Percentiles rank a stretch among this genome's conserved stretches.
These are phyloP conservation scores for Aureobasidium zeae DNA, from an alignment of 2,329 filamentous ascomycete genomes.

Conservation along the genomic window DNA sequence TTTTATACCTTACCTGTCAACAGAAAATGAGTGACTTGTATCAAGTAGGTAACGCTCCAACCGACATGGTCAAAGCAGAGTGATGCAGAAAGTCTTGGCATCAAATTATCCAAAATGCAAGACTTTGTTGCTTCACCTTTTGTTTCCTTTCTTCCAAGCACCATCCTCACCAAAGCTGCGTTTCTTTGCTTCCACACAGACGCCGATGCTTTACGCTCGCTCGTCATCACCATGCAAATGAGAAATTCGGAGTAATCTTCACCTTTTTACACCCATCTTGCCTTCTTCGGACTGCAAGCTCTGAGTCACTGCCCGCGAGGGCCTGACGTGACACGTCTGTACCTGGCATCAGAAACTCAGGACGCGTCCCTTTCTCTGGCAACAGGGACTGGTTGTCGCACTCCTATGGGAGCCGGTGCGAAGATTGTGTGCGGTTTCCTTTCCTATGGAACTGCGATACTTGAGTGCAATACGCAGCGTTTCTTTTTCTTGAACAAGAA, in stretches of 20 bases:
- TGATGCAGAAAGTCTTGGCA: slow-evolving; percentile 11
- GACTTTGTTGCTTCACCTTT: slow-evolving; percentile 21
- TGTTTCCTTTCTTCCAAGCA: slow-evolving; percentile 49
- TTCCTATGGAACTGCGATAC: slow-evolving; percentile 55
- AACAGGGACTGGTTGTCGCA: slow-evolving; percentile 1
- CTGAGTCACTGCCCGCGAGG: slow-evolving; percentile 66
- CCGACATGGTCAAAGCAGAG: too few relatives aligned
- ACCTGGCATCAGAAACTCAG: slow-evolving; percentile 89
- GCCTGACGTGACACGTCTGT: slow-evolving; percentile 77
- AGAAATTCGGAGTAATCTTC: slow-evolving; percentile 99
- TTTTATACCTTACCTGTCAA: too few relatives aligned
- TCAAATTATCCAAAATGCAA: slow-evolving; percentile 11
- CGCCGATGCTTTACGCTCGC: slow-evolving; percentile 23
- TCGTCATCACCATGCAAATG: slow-evolving; percentile 57
- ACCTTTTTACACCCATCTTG: slow-evolving; percentile 41
- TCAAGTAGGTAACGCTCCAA: too few relatives aligned
- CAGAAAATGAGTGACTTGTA: too few relatives aligned
- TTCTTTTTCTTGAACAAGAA: slow-evolving; percentile 42
- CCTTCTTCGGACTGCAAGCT: slow-evolving; percentile 26
- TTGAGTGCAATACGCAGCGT: slow-evolving; percentile 97
- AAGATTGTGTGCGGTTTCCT: slow-evolving; percentile 65
- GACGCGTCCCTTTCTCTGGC: slow-evolving; percentile 31
- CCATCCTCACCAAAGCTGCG: slow-evolving; percentile 84
- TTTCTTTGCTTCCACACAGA: slow-evolving; percentile 86
- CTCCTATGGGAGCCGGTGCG: slow-evolving; percentile 84